Conservation (phyloP, 441 rosid species). For the Gossypium gossypioides region DNA sequence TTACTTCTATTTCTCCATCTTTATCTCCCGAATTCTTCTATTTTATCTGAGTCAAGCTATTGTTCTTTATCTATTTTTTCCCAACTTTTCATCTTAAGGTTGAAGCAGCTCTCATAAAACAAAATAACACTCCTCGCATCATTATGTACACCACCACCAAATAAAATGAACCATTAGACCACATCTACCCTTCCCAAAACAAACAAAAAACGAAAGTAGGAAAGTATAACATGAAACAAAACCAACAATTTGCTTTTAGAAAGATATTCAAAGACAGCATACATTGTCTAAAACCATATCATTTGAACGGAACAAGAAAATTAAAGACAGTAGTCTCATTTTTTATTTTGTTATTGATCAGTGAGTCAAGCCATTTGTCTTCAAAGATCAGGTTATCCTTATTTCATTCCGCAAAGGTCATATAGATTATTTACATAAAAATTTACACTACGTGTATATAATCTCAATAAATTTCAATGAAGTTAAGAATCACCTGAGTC, state of each 20-base stretch:
- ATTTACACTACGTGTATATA: background rate
- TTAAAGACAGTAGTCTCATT: too few species aligned
- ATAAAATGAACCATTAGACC: too few species aligned
- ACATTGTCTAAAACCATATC: too few species aligned
- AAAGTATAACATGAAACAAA: background rate
- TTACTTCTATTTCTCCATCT: background rate
- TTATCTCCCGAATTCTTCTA: background rate
- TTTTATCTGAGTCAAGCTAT: background rate
- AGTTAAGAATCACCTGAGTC: conserved; percentile 56
- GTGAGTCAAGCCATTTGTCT: too few species aligned
- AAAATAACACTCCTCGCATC: background rate
- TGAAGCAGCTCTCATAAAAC: background rate
- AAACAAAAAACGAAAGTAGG: background rate
- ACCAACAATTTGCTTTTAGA: too few species aligned
- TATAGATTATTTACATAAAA: too few species aligned
- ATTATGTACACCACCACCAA: background rate
- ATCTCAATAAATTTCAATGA: conserved; percentile 10
- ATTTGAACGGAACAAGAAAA: too few species aligned
- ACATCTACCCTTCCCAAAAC: background rate
- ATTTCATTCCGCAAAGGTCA: too few species aligned
- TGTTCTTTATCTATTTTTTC: background rate
- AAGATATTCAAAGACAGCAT: too few species aligned
- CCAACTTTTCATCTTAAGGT: background rate
- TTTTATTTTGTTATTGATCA: too few species aligned
- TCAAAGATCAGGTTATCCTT: too few species aligned